Base-by-base conservation (phyloP, 2,329 filamentous ascomycete genomes). In the Stachybotrys chartarum region DNA sequence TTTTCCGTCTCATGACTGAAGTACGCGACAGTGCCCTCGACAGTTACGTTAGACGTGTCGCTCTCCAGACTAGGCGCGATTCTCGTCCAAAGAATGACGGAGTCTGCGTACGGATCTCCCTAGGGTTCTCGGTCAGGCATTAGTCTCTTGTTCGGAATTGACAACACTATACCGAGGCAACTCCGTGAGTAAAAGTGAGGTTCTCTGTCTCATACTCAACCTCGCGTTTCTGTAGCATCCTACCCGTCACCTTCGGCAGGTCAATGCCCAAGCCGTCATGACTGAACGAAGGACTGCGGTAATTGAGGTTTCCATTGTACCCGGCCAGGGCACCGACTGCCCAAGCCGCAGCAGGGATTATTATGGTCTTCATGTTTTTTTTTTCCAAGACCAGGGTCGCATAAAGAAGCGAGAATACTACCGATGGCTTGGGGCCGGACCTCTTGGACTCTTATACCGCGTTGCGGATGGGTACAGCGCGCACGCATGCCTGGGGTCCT, bases 151-250 rank as follows among this genome's bases (percentile, higher is more conserved):
- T 4, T 24, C 24, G 24, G 14, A 14, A 24, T 24, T 30, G 12
- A 7, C 12, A 30, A 6, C 35, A 42, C 8, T 18, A 6, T 30
- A 50, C 47, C 16, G 73, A 77, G 3, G 74, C 72, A 8, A 84
- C 78, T 16, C 83, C 84, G 60, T 88, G 85, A 8, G 83, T 88
- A 69, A 87, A 88, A 61, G 77, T 81, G 55, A 87, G 72, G 7
- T 75, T 68, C 0, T 77, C 68, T 11, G 76, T 67, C 58, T 73
- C 74, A 16, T 74, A 63, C 44, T 74, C 69, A 14, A 66, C n/a
- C 72, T 73, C 73, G 48, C 71, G 69, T 61, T 71, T 72, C 56
- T 16, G 17, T 31, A 32, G 32, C 47, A 50, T 50, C 8, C 49
- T 18, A 10, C 12, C 16, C 6, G 30, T 30, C 66, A 61, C 52